Base-by-base conservation (phyloP, 1,284 basidiomycete genomes). In the Ustilago trichophora region DNA sequence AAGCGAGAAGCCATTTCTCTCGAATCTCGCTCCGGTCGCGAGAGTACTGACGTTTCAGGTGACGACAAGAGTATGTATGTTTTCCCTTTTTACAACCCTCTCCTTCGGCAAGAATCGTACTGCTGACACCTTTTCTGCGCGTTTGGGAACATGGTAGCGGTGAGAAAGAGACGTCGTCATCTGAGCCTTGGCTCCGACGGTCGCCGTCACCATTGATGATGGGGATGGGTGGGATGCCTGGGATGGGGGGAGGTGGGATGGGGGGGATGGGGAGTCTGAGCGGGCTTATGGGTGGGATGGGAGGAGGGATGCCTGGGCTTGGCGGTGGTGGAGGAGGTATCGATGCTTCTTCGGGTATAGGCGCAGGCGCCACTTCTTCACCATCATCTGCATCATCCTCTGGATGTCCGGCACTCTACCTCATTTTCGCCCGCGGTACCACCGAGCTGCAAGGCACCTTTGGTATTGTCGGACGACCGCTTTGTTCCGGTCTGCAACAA, bases 341-440 rank as follows among this genome's bases (percentile, higher is more conserved):
- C n/a, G n/a, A n/a, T n/a, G n/a, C n/a, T n/a, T n/a, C n/a, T n/a
- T n/a, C n/a, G n/a, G n/a, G n/a, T n/a, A n/a, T n/a, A 21, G 24
- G 38, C 12, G 37, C 29, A 15, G 27, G 29, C 16, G 22, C 32
- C 24, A 21, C 35, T 16, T 27, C n/a, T n/a, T n/a, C n/a, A n/a
- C n/a, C n/a, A n/a, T n/a, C 46, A 19, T 33, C 47, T 3, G n/a
- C 34, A n/a, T 22, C 40, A 2, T 13, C 40, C 9, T 2, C 19
- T 6, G 64, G 35, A 12, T 67, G 64, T 41, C 53, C 64, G 3
- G 44, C 57, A 0, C 42, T 67, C 11, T 41, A 67, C n/a, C 57
- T 67, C 16, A 55, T 67, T 43, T 67, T 52, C 13, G 64, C 64
- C 2, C 57, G 64, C 4, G 64, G 64, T 2, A 60, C 64, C 3